Conservation (phyloP, 2,329 filamentous ascomycete species). For the Polytolypa hystricis region DNA sequence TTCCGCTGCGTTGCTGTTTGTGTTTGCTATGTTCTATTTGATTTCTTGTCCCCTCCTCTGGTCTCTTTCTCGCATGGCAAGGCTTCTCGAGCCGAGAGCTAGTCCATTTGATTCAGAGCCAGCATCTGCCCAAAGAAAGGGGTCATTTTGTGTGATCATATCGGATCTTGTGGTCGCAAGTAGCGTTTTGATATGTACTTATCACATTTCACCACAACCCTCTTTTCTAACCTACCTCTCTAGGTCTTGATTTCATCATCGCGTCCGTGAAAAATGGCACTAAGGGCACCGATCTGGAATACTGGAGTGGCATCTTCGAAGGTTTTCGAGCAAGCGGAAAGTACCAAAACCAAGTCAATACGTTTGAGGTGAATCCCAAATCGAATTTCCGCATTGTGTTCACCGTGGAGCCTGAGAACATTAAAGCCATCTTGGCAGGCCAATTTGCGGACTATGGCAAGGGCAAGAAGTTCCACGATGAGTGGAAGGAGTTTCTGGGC, state of each 20-base stretch:
- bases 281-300: constrained; percentile 46
- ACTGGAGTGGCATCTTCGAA: constrained; percentile 48
- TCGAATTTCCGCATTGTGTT: constrained; percentile 49
- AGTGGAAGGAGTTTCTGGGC: constrained; percentile 73
- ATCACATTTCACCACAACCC: background rate
- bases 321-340: no score
- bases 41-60: no score
- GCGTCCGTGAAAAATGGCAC: constrained; percentile 43
- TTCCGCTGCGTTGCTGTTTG: no score
- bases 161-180: background rate
- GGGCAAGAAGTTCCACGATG: constrained; percentile 56
- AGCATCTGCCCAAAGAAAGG: no score
- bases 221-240: background rate
- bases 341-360: constrained; percentile 56
- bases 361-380: constrained; percentile 43
- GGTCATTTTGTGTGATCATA: no score
- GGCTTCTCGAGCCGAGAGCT: no score
- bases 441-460: constrained; percentile 84
- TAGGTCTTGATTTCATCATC: constrained; percentile 56
- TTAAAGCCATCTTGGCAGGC: constrained; percentile 79
- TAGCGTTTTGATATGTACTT: no score
- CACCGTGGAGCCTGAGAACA: constrained; percentile 76
- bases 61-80: no score
- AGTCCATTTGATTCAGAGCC: no score
- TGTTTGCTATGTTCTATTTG: no score